phyloP scores from a whole-genome alignment of 148 eudicot genomes.

The Persicaria tinctoria region DNA sequence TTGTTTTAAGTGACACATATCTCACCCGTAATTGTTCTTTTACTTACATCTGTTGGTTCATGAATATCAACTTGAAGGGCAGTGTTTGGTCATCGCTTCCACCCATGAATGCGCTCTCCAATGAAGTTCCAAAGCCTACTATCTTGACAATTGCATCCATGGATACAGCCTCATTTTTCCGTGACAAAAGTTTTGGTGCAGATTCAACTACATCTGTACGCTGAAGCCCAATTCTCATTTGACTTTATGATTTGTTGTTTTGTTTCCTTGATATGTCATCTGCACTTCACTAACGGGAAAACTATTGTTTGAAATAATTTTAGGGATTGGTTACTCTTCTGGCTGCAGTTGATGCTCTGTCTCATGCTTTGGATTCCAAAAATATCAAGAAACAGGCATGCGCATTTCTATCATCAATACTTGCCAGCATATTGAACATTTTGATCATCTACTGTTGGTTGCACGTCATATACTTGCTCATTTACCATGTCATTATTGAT shows the following conservation, averaged over 20 bases:
- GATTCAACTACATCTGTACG: slow-evolving; percentile 92
- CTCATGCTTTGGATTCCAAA: slow-evolving; percentile 42
- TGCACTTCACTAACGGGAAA: background rate
- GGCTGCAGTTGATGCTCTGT: slow-evolving; percentile 92
- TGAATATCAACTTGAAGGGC: slow-evolving; percentile 49
- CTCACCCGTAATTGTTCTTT: slow-evolving; percentile 1
- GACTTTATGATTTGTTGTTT: slow-evolving; percentile 4
- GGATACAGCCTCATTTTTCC: slow-evolving; percentile 95
- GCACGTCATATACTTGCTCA: background rate
- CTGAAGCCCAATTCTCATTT: slow-evolving; percentile 12
- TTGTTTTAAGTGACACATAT: slow-evolving; percentile 1
- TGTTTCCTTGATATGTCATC: slow-evolving; percentile 19
- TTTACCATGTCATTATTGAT: background rate
- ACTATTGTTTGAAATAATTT: slow-evolving; percentile 16
- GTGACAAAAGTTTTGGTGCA: slow-evolving; percentile 95
- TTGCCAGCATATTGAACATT: background rate
- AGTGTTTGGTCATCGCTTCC: slow-evolving; percentile 99
- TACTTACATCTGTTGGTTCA: background rate
- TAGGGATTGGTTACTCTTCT: slow-evolving; percentile 85
- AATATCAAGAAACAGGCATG: slow-evolving; percentile 70
- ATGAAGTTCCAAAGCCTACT: slow-evolving; percentile 46
- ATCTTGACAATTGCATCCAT: slow-evolving; percentile 69
- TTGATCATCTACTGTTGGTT: background rate
- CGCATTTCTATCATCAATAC: background rate
- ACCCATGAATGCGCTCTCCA: slow-evolving; percentile 42